Evolutionary conservation across 805 yeast species (phyloP), one percentile per base, ranked within the genome.

Genomic region (Lipomyces chichibuensis): DNA sequence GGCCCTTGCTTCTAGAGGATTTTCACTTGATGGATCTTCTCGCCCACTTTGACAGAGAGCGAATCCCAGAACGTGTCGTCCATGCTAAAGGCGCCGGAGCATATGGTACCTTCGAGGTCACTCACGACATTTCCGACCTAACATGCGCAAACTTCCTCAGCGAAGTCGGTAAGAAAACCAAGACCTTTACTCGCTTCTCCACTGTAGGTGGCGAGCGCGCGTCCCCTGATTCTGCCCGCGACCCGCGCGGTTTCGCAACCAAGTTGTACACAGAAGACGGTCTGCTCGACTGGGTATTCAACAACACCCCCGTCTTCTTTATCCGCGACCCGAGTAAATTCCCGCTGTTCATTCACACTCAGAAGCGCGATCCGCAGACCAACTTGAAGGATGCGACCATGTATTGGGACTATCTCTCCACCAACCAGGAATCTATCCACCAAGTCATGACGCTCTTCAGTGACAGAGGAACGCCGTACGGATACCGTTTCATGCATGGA

Each of bases 121-220:
- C 89, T 29, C 87, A 86, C 75, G 84, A 86, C 43, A 77, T 85
- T 63, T 76, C 82, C 11, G 89, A 86, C 72, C 73, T 86, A 63
- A 81, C 85, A 25, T 59, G 70, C 35, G 77, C 82, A 39, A 76
- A 74, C 58, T 90, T 92, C 80, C 84, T 92, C 73, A 84, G 85
- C 71, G 39, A 27, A 6, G 83, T 89, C 64, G 97, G 97, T 73
- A 91, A 91, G 81, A 89, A 87, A 80, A 90, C 96, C 46, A 85
- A 84, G 76, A 83, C 87, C 68, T 77, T 86, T 64, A 76, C 81
- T 53, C 82, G 90, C 66, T 85, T 87, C 78, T 85, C 88, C 60
- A 87, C 90, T 25, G 91, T 87, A 46, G 90, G 89, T 68, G 90
- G 90, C 60, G 91, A 88, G 77, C 79, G 78, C 73, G 91, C 90